Percentiles rank a stretch among this genome's conserved stretches.
phyloP scores from a whole-genome alignment of 164 flowering plant species.

The Liriodendron chinense region DNA sequence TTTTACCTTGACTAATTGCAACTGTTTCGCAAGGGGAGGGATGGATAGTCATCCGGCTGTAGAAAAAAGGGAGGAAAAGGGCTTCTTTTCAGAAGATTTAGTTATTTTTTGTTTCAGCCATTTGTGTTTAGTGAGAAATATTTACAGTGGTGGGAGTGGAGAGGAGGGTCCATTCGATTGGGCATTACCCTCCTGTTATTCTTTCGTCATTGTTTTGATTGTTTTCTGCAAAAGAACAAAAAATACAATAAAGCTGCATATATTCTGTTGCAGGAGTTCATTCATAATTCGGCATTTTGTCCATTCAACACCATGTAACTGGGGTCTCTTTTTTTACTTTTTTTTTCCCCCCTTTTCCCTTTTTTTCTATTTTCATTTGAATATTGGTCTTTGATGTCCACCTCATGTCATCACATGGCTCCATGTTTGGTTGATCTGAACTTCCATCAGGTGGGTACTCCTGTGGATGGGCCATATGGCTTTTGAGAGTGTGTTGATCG shows the following conservation, averaged over 20 bases:
- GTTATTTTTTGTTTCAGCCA: constrained; percentile 3
- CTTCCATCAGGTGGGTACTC: too few species aligned
- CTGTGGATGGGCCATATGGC: too few species aligned
- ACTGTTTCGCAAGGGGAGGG: not conserved
- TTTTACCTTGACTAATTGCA: constrained; percentile 69
- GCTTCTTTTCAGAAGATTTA: not conserved
- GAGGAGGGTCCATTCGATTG: constrained; percentile 1
- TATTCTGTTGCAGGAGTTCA: not conserved
- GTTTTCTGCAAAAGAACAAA: not conserved
- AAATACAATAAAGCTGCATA: not conserved
- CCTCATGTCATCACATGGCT: too few species aligned
- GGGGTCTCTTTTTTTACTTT: not conserved
- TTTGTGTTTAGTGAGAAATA: not conserved
- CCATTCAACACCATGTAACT: not conserved
- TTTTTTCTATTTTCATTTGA: not conserved
- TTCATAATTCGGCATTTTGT: not conserved
- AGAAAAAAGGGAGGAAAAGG: not conserved
- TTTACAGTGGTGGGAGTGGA: not conserved
- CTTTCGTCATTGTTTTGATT: not conserved
- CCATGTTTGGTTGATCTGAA: too few species aligned
- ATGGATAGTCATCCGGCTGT: not conserved
- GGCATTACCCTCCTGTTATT: not conserved
- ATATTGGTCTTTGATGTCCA: too few species aligned
- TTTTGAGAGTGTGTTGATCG: too few species aligned
- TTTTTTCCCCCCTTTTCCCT: not conserved